Base-by-base conservation (phyloP, 2,329 filamentous ascomycete genomes). In the Metarhizium brunneum region DNA sequence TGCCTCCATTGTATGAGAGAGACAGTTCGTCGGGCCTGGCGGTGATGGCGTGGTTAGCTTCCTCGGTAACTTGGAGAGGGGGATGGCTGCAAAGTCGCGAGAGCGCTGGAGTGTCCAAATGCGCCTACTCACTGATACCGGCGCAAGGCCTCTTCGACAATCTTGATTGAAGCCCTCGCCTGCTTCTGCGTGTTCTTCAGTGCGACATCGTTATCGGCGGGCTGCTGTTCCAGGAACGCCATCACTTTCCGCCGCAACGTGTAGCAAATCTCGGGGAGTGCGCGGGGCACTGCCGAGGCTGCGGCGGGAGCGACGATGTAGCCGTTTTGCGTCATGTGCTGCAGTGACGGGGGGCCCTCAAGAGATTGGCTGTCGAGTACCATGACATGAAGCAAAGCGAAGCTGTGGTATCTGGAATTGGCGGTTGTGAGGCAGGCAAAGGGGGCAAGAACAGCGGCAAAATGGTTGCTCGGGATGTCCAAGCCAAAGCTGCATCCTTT, bases 1-100 rank as follows among this genome's bases (percentile, higher is more conserved):
- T 99, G 58, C 94, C 94, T 67, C 94, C 94, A 65, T 99, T 99
- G 74, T 96, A 99, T 56, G 92, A 95, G 60, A 97, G 78, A 5
- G 92, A 90, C 58, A 97, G 80, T 67, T 95, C 81, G 57, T 86
- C 79, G 59, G 87, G 81, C 57, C 89, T 94, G 48, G 48, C 45
- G 36, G 40, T 50, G 54, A 32, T 32, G 49, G n/a, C 18, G 36
- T 16, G 52, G 45, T 48, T 16, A 48, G 45, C 45, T 29, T 48
- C 14, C 45, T 48, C 45, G 45, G 45, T 11, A 30, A 30, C 1
- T 14, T 40, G 8, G 38, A 13, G 14, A 16, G 13, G 38, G 29
- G 35, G 18, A 7, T 35, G 32, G 7, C n/a, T n/a, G n/a, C n/a
- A n/a, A n/a, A n/a, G n/a, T n/a, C n/a, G n/a, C 32, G 32, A 35